Evolutionary conservation across 169 alveolate genomes (phyloP).

Genomic region (Plasmodium yoelii): DNA sequence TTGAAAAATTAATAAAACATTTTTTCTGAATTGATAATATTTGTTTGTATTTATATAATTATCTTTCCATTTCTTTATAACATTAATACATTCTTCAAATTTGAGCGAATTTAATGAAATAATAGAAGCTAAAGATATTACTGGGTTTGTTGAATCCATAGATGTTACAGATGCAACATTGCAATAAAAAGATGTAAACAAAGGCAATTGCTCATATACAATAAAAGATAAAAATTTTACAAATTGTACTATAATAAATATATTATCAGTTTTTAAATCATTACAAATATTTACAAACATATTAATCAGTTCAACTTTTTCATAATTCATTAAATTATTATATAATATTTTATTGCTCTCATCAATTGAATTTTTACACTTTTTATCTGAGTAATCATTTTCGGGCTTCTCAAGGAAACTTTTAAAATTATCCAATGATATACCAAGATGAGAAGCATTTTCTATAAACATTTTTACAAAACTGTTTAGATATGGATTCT

Average conservation of each 20-base stretch:
- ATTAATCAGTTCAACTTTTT: conserved; percentile 48
- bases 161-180: conserved; percentile 22
- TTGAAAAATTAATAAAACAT: conserved; percentile 47
- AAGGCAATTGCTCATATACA: conserved; percentile 69
- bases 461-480: conserved; percentile 54
- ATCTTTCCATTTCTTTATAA: conserved; percentile 48
- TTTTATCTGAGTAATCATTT: not conserved
- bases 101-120: conserved; percentile 17
- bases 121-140: conserved; percentile 7
- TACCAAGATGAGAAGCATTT: conserved; percentile 5
- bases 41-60: conserved; percentile 35
- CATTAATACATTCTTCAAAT: conserved; percentile 42
- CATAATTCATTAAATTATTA: conserved; percentile 40
- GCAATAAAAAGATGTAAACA: conserved; percentile 56
- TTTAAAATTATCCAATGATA: conserved; percentile 3
- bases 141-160: not conserved
- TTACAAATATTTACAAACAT: conserved; percentile 53
- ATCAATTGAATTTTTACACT: conserved; percentile 1
- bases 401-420: not conserved
- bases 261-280: conserved; percentile 60
- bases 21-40: conserved; percentile 38
- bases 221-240: conserved; percentile 61
- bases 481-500: conserved; percentile 14
- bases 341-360: conserved; percentile 5
- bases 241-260: conserved; percentile 40